Conservation (phyloP, 176 grass and related monocot species). For the Elymus sibiricus region DNA sequence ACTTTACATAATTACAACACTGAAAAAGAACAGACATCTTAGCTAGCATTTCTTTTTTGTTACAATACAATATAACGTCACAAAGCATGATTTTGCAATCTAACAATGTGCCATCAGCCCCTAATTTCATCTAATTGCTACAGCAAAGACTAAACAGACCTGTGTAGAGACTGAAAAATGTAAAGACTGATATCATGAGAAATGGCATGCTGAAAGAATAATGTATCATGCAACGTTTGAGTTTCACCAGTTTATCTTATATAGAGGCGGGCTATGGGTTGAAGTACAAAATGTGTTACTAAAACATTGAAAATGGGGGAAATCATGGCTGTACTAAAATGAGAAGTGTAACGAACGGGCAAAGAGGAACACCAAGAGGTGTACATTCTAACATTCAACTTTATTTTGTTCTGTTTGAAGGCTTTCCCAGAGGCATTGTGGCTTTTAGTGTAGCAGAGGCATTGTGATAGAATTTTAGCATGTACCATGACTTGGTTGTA, state of each 20-base stretch:
- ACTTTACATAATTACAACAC: background rate
- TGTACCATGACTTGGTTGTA: background rate
- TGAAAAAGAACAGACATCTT: background rate
- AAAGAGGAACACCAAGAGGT: background rate
- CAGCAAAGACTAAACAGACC: background rate
- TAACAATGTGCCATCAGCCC: background rate
- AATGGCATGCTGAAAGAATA: background rate
- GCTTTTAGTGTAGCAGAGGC: background rate
- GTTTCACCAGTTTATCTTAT: constrained; percentile 13
- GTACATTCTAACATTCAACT: background rate
- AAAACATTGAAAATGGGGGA: background rate
- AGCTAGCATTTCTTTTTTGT: background rate
- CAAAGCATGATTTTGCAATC: background rate
- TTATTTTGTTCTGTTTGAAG: background rate
- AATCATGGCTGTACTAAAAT: background rate
- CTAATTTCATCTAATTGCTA: background rate
- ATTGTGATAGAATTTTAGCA: background rate
- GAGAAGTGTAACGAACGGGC: background rate
- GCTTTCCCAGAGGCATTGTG: background rate
- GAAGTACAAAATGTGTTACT: background rate
- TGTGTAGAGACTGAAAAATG: background rate
- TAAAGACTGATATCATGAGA: background rate
- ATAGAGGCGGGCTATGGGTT: background rate
- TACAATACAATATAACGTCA: background rate
- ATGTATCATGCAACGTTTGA: background rate